Evolutionary conservation across 2,329 filamentous ascomycete genomes (phyloP), one percentile per base, ranked within the genome.

Genomic region (Cordyceps tenuipes): DNA sequence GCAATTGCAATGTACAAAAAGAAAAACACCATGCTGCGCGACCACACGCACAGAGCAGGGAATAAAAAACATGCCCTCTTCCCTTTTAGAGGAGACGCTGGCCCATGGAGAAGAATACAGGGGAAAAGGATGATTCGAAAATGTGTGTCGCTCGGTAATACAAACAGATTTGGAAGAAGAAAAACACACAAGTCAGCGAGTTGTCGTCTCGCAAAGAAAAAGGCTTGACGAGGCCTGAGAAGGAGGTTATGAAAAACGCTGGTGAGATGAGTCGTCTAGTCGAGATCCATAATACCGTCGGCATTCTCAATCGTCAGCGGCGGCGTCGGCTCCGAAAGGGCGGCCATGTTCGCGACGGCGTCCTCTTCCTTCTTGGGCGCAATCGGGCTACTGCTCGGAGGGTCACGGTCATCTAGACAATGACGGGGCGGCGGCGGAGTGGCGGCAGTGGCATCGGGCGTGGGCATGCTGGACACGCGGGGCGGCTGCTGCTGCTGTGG

Each of bases 291-390:
- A 10, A 67, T 62, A n/a, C 47, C 67, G 39, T 43, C 73, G 29
- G 68, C 71, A 46, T 73, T 70, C 52, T 75, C 73, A 47, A 74
- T 71, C 36, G 73, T 75, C 4, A 72, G 74, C 6, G 73, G 73
- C 46, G 73, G 73, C 23, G 73, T 75, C 15, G 73, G 73, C 62
- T 75, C 73, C 15, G 72, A 70, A n/a, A 74, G 65, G 39, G 64
- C 69, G 47, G 41, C 19, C 41, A 36, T 48, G 17, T n/a, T 23
- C 1, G 71, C 15, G 5, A 43, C 41, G 21, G 72, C 66, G 29
- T 67, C 65, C 60, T 74, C 74, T 34, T 69, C 70, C 26, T 68
- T 61, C 58, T 64, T 62, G 10, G 65, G 62, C 52, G 69, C 70
- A 44, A 67, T 67, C 26, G 64, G 57, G 69, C 67, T 29, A 67